Conservation (phyloP, 129 eudicot genomes). For the Artemisia argyi region DNA sequence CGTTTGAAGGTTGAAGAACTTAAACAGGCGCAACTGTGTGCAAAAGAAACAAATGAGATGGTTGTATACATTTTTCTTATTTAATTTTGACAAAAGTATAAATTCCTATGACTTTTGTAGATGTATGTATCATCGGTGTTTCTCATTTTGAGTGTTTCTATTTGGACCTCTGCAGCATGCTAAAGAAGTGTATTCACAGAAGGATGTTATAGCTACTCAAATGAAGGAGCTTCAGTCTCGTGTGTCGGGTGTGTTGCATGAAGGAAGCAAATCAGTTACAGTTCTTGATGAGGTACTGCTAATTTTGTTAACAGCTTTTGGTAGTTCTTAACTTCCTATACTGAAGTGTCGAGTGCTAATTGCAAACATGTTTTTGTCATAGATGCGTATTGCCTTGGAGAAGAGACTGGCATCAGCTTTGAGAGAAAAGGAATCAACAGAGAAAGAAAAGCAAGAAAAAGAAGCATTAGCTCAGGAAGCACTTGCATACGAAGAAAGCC, state of each 20-base stretch:
- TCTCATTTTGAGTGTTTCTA: neutral
- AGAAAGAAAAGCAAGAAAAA: slow-evolving; percentile 49
- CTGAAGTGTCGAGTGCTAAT: neutral
- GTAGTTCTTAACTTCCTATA: neutral
- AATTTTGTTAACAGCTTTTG: neutral
- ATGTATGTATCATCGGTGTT: neutral
- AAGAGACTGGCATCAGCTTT: neutral
- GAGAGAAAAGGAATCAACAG: slow-evolving; percentile 41
- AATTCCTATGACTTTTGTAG: neutral
- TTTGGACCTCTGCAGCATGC: slow-evolving; percentile 58
- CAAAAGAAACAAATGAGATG: slow-evolving; percentile 1
- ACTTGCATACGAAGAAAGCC: slow-evolving; percentile 48
- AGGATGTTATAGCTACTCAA: slow-evolving; percentile 58
- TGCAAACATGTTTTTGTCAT: neutral
- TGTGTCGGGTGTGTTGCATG: slow-evolving; percentile 51
- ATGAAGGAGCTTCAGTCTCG: slow-evolving; percentile 71
- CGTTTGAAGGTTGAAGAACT: neutral
- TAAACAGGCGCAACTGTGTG: neutral
- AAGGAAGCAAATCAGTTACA: slow-evolving; percentile 58
- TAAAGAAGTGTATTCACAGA: slow-evolving; percentile 67
- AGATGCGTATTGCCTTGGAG: slow-evolving; percentile 57
- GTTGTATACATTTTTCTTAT: neutral
- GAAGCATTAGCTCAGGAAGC: slow-evolving; percentile 20
- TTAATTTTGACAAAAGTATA: neutral
- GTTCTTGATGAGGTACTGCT: slow-evolving; percentile 54